A percentile compares a stretch with the other conserved stretches of the same genome.
These are phyloP conservation scores for Monilinia aucupariae DNA, from an alignment of 2,329 filamentous ascomycete genomes.

Conservation along the genomic window DNA sequence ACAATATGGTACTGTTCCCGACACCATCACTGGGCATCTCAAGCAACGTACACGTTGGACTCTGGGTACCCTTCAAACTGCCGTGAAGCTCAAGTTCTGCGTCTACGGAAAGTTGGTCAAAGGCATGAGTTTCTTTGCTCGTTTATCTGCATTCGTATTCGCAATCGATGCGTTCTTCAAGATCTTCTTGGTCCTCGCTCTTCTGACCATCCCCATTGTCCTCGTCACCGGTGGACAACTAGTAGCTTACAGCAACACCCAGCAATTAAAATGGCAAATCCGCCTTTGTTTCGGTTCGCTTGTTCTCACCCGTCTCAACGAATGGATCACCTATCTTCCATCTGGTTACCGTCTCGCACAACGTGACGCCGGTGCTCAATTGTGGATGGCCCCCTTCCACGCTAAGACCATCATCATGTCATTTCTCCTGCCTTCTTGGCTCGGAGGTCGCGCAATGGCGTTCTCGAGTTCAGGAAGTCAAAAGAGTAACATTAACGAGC, in stretches of 20 bases:
- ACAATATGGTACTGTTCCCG: slow-evolving; percentile 55
- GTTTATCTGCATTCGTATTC: slow-evolving; percentile 55
- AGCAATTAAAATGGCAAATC: slow-evolving; percentile 54
- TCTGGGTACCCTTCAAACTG: slow-evolving; percentile 44
- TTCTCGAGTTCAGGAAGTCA: slow-evolving; percentile 58
- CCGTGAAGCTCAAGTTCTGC: slow-evolving; percentile 56
- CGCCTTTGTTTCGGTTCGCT: slow-evolving; percentile 49
- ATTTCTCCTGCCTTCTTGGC: slow-evolving; percentile 53
- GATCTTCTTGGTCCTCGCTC: slow-evolving; percentile 48
- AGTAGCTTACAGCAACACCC: slow-evolving; percentile 48
- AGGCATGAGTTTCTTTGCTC: slow-evolving; percentile 51
- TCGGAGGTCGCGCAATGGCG: slow-evolving; percentile 52
- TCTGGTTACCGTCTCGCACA: slow-evolving; percentile 55
- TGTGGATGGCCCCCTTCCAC: slow-evolving; percentile 61
- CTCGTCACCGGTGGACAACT: slow-evolving; percentile 51
- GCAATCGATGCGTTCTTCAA: slow-evolving; percentile 51
- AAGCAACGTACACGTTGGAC: slow-evolving; percentile 53
- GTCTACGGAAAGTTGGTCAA: slow-evolving; percentile 49
- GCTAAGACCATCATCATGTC: slow-evolving; percentile 52
- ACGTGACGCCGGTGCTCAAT: slow-evolving; percentile 49
- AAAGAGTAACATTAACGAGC: slow-evolving; percentile 52
- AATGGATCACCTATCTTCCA: slow-evolving; percentile 53
- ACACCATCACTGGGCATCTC: slow-evolving; percentile 49
- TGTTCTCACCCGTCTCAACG: slow-evolving; percentile 49
- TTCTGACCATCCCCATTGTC: slow-evolving; percentile 56